phyloP scores from a whole-genome alignment of 2,329 filamentous ascomycete species.

The Pyrenophora graminea region DNA sequence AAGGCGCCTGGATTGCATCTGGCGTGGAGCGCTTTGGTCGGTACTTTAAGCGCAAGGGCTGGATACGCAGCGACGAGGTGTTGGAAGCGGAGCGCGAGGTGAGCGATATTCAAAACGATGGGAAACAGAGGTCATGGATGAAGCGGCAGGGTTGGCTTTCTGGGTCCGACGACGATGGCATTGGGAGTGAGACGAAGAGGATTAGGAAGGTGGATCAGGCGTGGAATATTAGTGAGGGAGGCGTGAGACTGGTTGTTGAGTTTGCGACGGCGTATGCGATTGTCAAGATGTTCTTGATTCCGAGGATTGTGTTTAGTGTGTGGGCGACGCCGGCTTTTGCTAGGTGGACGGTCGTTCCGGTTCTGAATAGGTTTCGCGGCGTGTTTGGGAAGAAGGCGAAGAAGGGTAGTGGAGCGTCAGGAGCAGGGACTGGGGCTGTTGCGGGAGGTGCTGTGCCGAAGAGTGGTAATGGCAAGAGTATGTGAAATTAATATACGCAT shows the following conservation, averaged over 20 bases:
- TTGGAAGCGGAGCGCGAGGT: conserved; percentile 49
- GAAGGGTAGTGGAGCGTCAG: conserved; percentile 24
- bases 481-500: neutral
- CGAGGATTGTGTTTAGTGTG: conserved; percentile 75
- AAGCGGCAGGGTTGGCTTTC: conserved; percentile 28
- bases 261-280: conserved; percentile 89
- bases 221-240: conserved; percentile 49
- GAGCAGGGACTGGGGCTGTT: conserved; percentile 41
- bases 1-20: conserved; percentile 60
- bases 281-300: conserved; percentile 81
- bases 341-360: conserved; percentile 37
- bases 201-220: conserved; percentile 40
- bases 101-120: conserved; percentile 10
- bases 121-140: conserved; percentile 69
- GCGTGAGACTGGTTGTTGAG: conserved; percentile 62
- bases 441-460: conserved; percentile 39
- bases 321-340: conserved; percentile 96
- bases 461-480: conserved; percentile 15
- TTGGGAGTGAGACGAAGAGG: conserved; percentile 40
- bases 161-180: conserved; percentile 49
- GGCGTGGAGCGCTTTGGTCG: conserved; percentile 75
- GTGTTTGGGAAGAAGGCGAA: conserved; percentile 45
- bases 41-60: conserved; percentile 79
- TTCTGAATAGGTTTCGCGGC: conserved; percentile 39
- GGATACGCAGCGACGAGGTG: conserved; percentile 65